Evolutionary conservation across 2,329 filamentous ascomycete species (phyloP), one percentile per base, ranked within the genome.

Genomic region (Aspergillus persii): DNA sequence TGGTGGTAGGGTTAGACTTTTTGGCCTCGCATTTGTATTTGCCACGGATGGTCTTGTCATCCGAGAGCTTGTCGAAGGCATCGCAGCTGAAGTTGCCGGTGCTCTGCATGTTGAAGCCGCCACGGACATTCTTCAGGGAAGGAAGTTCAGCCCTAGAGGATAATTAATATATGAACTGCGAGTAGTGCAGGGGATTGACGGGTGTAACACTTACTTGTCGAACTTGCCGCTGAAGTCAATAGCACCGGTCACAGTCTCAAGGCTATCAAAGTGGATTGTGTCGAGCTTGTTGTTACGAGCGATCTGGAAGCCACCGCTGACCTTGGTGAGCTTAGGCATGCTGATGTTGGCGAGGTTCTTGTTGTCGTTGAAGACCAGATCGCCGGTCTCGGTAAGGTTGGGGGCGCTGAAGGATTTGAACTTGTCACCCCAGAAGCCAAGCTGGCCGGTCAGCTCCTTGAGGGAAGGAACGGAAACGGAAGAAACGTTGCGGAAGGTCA

Each of bases 181-280:
- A 46, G 1, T 12, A 6, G 57, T 15, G 3, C 9, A 46, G 1
- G n/a, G 33, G 29, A 15, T 1, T 18, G 30, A 50, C 15, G 12
- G 11, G 27, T 36, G 39, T 26, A n/a, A 52, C 11, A 85, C 91
- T 82, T 84, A 96, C 92, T 85, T 82, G 63, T 86, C 84, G 77
- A 97, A 96, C 81, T 87, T 89, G 71, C 95, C 95, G 69, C 88
- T 87, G 76, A 96, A 86, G 76, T 92, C 89, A 72, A 98, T 83
- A 69, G 91, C 92, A 79, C 93, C 94, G 64, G 82, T 84, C 60
- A 97, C 86, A 57, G 80, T 84, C 72, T 84, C 73, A 30, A 99
- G 84, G 64, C 81, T 74, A 62, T 84, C 83, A 79, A 98, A 90
- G 64, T 84, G 77, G 58, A 97, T 82, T 61, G 80, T 74, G 58